Conservation (phyloP, 768 basidiomycete genomes). For the Trametopsis cervina region DNA sequence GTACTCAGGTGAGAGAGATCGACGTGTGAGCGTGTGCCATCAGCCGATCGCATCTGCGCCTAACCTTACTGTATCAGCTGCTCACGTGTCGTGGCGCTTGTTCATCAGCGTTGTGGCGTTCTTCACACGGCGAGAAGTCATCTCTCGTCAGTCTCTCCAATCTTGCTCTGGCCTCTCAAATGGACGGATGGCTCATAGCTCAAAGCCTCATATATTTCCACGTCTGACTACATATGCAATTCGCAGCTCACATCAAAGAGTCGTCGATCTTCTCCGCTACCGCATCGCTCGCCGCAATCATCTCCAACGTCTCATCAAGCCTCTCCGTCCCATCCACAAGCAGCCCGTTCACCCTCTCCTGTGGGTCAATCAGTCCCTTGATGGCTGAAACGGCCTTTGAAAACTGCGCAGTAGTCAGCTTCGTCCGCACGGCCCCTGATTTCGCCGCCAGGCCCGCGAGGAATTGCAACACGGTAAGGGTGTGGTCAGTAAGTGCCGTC, state of each 20-base stretch:
- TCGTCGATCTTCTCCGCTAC: not conserved
- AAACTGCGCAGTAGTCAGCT: not conserved
- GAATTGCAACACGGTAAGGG: not conserved
- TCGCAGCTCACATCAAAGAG: not conserved
- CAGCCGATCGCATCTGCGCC: no score
- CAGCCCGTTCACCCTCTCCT: not conserved
- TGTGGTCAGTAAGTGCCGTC: not conserved
- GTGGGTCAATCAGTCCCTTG: not conserved
- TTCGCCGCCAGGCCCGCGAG: not conserved
- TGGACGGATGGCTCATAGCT: no score
- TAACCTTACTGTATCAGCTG: no score
- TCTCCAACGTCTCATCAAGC: not conserved
- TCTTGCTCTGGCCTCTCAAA: no score
- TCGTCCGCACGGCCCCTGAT: not conserved
- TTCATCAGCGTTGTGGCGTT: no score
- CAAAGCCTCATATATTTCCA: no score
- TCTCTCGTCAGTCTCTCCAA: no score
- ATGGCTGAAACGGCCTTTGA: not conserved
- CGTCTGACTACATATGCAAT: no score
- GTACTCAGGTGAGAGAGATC: no score
- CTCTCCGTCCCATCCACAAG: not conserved
- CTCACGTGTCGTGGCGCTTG: no score
- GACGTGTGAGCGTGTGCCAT: no score
- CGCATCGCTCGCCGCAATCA: not conserved
- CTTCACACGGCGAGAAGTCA: no score